Conservation (phyloP, 345 rosid genomes). For the Aurinia saxatilis region DNA sequence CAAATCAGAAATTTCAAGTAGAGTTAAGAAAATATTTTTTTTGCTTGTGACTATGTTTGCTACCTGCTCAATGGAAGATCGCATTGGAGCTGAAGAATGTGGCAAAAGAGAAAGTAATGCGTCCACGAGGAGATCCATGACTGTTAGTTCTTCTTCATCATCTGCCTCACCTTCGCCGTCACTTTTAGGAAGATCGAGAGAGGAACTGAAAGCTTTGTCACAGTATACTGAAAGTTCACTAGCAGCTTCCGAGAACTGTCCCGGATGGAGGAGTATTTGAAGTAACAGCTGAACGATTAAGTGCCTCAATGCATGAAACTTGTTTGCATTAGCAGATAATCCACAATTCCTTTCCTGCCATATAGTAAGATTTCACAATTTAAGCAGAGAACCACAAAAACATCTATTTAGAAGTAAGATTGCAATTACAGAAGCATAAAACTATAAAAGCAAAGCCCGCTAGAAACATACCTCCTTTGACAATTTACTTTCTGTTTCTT, state of each 20-base stretch:
- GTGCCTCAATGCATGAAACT: slow-evolving; percentile 62
- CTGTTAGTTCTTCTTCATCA: slow-evolving; percentile 49
- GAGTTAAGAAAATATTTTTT: neutral
- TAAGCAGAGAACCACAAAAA: slow-evolving; percentile 7
- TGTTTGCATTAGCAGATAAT: slow-evolving; percentile 35
- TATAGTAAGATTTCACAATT: neutral
- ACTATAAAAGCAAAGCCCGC: slow-evolving; percentile 2
- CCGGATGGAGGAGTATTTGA: slow-evolving; percentile 86
- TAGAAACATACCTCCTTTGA: slow-evolving; percentile 53
- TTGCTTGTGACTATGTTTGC: slow-evolving; percentile 9
- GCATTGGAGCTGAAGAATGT: slow-evolving; percentile 83
- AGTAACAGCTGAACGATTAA: slow-evolving; percentile 79
- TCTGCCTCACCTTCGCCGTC: slow-evolving; percentile 62
- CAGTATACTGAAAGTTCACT: slow-evolving; percentile 82
- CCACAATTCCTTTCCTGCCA: slow-evolving; percentile 71
- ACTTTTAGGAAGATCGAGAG: slow-evolving; percentile 43
- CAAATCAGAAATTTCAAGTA: neutral
- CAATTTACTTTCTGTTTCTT: slow-evolving; percentile 63
- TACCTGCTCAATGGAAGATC: slow-evolving; percentile 89
- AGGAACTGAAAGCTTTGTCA: slow-evolving; percentile 60
- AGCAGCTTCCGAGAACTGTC: slow-evolving; percentile 67
- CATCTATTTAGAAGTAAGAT: neutral
- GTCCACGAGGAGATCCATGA: slow-evolving; percentile 88
- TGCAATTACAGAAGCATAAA: slow-evolving; percentile 1
- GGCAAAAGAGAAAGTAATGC: slow-evolving; percentile 83